Percentiles rank a stretch among this genome's conserved stretches.
These are phyloP conservation scores for Oldenlandia corymbosa DNA, from an alignment of 257 asterid genomes.

Conservation along the genomic window DNA sequence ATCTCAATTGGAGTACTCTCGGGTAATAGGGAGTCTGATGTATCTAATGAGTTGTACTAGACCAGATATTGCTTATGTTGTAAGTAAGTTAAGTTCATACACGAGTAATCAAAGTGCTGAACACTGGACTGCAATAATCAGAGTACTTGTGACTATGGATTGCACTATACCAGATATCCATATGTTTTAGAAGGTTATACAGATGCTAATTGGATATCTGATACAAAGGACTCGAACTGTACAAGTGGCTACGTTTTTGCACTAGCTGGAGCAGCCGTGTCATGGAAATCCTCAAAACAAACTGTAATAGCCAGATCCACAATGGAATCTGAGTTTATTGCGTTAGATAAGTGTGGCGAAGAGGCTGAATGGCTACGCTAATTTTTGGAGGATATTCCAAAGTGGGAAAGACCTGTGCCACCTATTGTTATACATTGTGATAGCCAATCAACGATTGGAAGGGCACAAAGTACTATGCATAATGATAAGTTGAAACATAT, in stretches of 20 bases:
- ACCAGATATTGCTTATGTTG: neutral
- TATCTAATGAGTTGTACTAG: slow-evolving; percentile 8
- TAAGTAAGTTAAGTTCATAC: neutral
- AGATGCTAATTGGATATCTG: slow-evolving; percentile 4
- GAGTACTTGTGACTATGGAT: neutral
- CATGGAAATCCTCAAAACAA: slow-evolving; percentile 6
- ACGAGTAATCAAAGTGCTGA: neutral
- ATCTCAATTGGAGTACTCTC: neutral
- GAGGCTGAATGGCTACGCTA: neutral
- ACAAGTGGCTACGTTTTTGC: neutral
- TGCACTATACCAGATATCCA: slow-evolving; percentile 1
- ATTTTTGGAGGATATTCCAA: neutral
- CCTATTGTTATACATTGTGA: neutral
- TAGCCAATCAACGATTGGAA: neutral
- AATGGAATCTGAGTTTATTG: slow-evolving; percentile 1
- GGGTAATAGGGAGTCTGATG: neutral
- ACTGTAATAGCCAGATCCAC: neutral
- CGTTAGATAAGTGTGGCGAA: slow-evolving; percentile 1
- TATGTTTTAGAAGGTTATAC: neutral
- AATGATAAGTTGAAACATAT: neutral
- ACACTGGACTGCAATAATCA: neutral
- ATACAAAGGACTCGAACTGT: neutral
- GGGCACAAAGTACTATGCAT: neutral
- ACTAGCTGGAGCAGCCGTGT: neutral
- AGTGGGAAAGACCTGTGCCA: neutral